Evolutionary conservation across 2,329 filamentous ascomycete genomes (phyloP).

Genomic region (Apiospora malaysiana): DNA sequence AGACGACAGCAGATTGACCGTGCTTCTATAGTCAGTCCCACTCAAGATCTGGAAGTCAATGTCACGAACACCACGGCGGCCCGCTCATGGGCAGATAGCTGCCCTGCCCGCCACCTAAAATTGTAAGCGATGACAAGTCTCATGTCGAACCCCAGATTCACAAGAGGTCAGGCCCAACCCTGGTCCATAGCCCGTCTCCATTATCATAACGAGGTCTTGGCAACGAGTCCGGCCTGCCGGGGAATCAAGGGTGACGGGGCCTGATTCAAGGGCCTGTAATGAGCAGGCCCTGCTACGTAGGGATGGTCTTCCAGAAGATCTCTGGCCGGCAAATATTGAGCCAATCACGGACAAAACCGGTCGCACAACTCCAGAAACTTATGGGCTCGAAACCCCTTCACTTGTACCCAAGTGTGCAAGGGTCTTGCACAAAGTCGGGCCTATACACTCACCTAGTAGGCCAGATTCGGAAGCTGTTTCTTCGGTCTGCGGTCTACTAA

Average conservation of each 20-base stretch:
- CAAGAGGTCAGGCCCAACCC: slow-evolving; percentile 15
- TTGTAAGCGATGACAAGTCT: slow-evolving; percentile 21
- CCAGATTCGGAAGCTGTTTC: slow-evolving; percentile 16
- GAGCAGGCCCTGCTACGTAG: slow-evolving; percentile 15
- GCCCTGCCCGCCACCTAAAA: slow-evolving; percentile 17
- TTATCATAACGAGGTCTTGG: slow-evolving; percentile 20
- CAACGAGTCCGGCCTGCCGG: slow-evolving; percentile 17
- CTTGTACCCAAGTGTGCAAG: neutral
- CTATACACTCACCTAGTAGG: slow-evolving; percentile 11
- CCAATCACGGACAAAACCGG: slow-evolving; percentile 22
- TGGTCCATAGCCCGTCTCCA: neutral
- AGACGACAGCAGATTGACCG: neutral
- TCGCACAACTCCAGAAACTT: slow-evolving; percentile 10
- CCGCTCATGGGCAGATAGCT: slow-evolving; percentile 11
- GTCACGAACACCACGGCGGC: slow-evolving; percentile 10
- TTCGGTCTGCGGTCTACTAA: neutral
- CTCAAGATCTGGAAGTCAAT: slow-evolving; percentile 7
- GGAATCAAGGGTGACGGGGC: slow-evolving; percentile 19
- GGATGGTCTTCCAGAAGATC: slow-evolving; percentile 21
- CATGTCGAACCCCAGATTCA: slow-evolving; percentile 22
- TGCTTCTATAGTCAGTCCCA: neutral
- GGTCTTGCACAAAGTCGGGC: slow-evolving; percentile 17
- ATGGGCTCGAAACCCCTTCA: neutral
- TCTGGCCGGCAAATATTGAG: slow-evolving; percentile 18
- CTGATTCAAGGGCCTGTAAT: slow-evolving; percentile 18